Conservation (phyloP, 2,329 filamentous ascomycete genomes). For the Neoascochyta sp. region DNA sequence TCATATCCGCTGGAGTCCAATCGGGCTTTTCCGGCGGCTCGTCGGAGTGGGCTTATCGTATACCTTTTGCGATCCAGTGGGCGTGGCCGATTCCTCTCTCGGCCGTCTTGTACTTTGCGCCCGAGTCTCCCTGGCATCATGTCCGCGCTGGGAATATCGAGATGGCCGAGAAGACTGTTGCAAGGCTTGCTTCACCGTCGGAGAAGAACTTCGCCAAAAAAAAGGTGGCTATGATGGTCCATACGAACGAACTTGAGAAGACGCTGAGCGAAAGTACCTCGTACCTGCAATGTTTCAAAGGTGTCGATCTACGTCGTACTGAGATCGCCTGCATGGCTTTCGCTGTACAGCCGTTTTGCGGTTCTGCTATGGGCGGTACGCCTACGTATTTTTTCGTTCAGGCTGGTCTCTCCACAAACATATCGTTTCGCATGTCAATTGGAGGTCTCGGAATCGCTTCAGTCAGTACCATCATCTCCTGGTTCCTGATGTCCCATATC, state of each 20-base stretch:
- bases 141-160: conserved; percentile 59
- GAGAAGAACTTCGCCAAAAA: conserved; percentile 4
- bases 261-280: conserved; percentile 60
- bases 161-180: conserved; percentile 51
- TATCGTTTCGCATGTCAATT: conserved; percentile 41
- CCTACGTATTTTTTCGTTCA: conserved; percentile 45
- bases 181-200: conserved; percentile 1
- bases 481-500: conserved; percentile 71
- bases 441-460: conserved; percentile 56
- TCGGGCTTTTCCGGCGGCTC: conserved; percentile 57
- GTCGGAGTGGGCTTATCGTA: conserved; percentile 62
- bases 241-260: conserved; percentile 74
- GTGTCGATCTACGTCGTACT: conserved; percentile 71
- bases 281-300: conserved; percentile 78
- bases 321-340: conserved; percentile 59
- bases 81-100: conserved; percentile 65
- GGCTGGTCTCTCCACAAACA: conserved; percentile 39
- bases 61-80: conserved; percentile 66
- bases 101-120: conserved; percentile 61
- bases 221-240: conserved; percentile 77
- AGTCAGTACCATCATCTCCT: conserved; percentile 65
- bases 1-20: conserved; percentile 66
- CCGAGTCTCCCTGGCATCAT: conserved; percentile 69
- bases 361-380: conserved; percentile 18
- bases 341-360: conserved; percentile 38